These are phyloP conservation scores for Lactifluus subvellereus DNA, from an alignment of 768 basidiomycete genomes.

Conservation along the genomic window DNA sequence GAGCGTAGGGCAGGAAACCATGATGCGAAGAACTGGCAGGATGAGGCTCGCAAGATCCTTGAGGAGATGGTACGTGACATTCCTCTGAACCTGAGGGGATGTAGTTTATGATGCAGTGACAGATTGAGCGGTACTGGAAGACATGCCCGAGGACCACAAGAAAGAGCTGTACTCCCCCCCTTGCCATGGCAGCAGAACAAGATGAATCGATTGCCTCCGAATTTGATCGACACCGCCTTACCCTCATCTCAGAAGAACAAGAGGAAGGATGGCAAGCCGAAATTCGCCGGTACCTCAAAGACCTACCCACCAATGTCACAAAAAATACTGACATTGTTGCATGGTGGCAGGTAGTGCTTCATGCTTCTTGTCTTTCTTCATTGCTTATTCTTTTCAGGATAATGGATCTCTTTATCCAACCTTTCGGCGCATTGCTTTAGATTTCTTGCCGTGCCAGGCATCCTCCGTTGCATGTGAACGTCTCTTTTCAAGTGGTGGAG, in stretches of 20 bases:
- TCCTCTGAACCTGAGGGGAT: too few relatives aligned
- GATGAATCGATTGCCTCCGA: background rate
- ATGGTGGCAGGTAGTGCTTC: background rate
- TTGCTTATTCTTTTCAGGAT: background rate
- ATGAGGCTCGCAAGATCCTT: slow-evolving; percentile 13
- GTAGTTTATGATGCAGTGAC: too few relatives aligned
- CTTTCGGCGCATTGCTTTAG: slow-evolving; percentile 9
- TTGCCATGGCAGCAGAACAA: too few relatives aligned
- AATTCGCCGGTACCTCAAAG: slow-evolving; percentile 21
- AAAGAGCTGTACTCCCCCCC: too few relatives aligned
- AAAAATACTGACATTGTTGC: background rate
- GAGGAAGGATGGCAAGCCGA: slow-evolving; percentile 13
- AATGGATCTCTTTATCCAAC: slow-evolving; percentile 5
- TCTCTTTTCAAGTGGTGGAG: slow-evolving; percentile 21
- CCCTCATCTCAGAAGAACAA: background rate
- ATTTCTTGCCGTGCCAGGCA: slow-evolving; percentile 13
- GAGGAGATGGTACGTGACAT: background rate
- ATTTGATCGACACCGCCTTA: background rate
- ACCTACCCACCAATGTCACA: slow-evolving; percentile 12
- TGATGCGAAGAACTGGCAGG: slow-evolving; percentile 21
- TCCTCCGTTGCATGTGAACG: slow-evolving; percentile 18
- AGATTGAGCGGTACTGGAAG: too few relatives aligned
- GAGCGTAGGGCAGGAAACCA: slow-evolving; percentile 11
- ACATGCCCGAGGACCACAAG: too few relatives aligned
- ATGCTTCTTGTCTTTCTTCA: background rate